Conservation (phyloP, 768 basidiomycete species). For the Agrocybe praecox region DNA sequence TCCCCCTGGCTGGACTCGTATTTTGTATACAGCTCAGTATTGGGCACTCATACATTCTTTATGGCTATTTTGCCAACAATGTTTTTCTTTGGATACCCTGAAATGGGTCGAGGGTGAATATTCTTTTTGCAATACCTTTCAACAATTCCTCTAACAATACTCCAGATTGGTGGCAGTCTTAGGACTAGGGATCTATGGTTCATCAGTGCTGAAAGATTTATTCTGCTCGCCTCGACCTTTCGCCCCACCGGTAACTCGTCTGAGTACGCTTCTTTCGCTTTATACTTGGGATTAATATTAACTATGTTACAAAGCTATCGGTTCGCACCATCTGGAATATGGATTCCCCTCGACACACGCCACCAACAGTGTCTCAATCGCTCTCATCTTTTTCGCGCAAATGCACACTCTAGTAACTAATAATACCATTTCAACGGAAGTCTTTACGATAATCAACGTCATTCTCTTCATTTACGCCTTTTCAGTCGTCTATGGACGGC, state of each 20-base stretch:
- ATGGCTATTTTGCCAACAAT: slow-evolving; percentile 84
- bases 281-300: not conserved
- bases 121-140: not conserved
- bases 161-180: slow-evolving; percentile 68
- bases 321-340: slow-evolving; percentile 85
- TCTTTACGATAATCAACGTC: slow-evolving; percentile 43
- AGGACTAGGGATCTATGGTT: slow-evolving; percentile 81
- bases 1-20: slow-evolving; percentile 74
- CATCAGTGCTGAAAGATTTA: slow-evolving; percentile 87
- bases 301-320: slow-evolving; percentile 54
- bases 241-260: slow-evolving; percentile 86
- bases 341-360: slow-evolving; percentile 97
- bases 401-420: slow-evolving; percentile 46
- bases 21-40: slow-evolving; percentile 80
- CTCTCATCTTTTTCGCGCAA: slow-evolving; percentile 72
- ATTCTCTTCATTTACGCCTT: slow-evolving; percentile 60
- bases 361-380: slow-evolving; percentile 88
- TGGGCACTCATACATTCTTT: slow-evolving; percentile 92
- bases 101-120: slow-evolving; percentile 71
- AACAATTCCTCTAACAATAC: not conserved
- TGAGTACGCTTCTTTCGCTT: slow-evolving; percentile 55
- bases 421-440: slow-evolving; percentile 43
- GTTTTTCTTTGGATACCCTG: slow-evolving; percentile 85
- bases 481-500: slow-evolving; percentile 76
- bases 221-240: slow-evolving; percentile 90